Base-by-base conservation (phyloP, 2,329 filamentous ascomycete genomes). In the Didymella sp. region DNA sequence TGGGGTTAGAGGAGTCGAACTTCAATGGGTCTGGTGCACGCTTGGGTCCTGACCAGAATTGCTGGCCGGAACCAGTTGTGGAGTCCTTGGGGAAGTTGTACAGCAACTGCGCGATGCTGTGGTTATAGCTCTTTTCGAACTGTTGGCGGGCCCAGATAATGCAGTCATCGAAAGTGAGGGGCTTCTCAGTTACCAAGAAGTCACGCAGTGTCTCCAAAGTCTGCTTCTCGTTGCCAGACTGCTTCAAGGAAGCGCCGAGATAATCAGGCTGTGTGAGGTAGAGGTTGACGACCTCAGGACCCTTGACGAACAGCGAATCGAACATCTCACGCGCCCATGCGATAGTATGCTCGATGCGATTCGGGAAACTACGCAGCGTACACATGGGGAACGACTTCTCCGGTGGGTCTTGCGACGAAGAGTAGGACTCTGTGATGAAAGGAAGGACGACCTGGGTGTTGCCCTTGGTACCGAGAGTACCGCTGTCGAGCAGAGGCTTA, bases 381-480 rank as follows among this genome's bases (percentile, higher is more conserved):
- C 95, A 99, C 93, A 98, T 98, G 0, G 95, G 95, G 84, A 99
- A 98, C 1, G 95, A 96, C 80, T 97, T 92, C 83, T 99, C 96
- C 0, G 95, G 95, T 1, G 95, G 95, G 75, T 99, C 96, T 75
- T 97, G 94, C 19, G 95, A 98, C 70, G 89, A 92, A 0, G 95
- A 97, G 81, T 99, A 99, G 1, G 95, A 98, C 78, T 99, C 96
- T 0, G 95, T 98, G 62, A 97, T 80, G 67, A 87, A 85, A 11
- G 95, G 96, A 55, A 99, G 84, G 45, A 99, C 88, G 58, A 99
- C 95, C 73, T 99, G 95, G 6, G 92, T 96, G 80, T 99, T 99
- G 71, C 95, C 95, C 83, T 99, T 99, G 56, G 96, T 98, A 48
- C 95, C 95, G n/a, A 99, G 86, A 31, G 95, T 99, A 63, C 95